Evolutionary conservation across 1,284 basidiomycete species (phyloP).

Genomic region (Exsudoporus floridanus): DNA sequence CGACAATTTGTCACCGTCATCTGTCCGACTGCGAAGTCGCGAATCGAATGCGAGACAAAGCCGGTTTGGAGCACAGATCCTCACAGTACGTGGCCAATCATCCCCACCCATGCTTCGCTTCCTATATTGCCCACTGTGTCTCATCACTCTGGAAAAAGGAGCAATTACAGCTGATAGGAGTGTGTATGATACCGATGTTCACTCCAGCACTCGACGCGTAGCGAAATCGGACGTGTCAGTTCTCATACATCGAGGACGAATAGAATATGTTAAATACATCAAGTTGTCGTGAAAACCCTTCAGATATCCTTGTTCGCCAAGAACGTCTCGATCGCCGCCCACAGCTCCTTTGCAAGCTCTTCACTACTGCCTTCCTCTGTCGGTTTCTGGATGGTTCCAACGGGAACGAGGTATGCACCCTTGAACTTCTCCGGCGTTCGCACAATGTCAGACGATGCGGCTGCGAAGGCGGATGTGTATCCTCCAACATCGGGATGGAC

Average conservation of each 20-base stretch:
- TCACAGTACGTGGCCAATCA: too few species aligned
- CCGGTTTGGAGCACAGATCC: too few species aligned
- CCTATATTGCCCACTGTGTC: too few species aligned
- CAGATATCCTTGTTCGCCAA: conserved; percentile 24
- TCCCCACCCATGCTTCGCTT: too few species aligned
- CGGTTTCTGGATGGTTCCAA: conserved; percentile 32
- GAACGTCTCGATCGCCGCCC: conserved; percentile 41
- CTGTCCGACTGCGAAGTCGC: too few species aligned
- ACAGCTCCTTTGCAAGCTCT: conserved; percentile 44
- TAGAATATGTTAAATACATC: not conserved
- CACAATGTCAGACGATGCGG: conserved; percentile 41
- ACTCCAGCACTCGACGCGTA: not conserved
- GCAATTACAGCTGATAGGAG: not conserved
- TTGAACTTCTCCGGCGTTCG: conserved; percentile 42
- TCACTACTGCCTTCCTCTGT: conserved; percentile 29
- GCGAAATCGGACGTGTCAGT: not conserved
- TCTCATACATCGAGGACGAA: not conserved
- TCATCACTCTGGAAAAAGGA: too few species aligned
- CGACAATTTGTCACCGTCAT: too few species aligned
- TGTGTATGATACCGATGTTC: not conserved
- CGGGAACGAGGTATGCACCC: conserved; percentile 46
- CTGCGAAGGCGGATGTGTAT: conserved; percentile 47
- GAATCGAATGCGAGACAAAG: too few species aligned
- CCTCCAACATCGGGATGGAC: conserved; percentile 41
- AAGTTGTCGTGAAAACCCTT: not conserved